Evolutionary conservation across 139 green algal species (phyloP).

Genomic region (Chlamydomonas asymmetrica): DNA sequence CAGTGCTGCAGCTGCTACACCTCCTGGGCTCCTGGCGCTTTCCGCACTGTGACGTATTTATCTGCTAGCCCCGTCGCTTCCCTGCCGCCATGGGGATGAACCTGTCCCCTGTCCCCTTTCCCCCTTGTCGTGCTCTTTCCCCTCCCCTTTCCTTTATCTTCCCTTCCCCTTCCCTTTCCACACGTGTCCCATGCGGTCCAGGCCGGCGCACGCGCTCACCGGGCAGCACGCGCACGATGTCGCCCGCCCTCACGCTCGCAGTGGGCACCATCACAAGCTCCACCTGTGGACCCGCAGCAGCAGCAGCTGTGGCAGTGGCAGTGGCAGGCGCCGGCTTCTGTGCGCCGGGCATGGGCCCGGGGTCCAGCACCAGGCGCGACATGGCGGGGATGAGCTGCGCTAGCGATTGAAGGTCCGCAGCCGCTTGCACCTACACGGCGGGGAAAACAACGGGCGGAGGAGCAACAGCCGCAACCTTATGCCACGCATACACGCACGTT

Average conservation of each 20-base stretch:
- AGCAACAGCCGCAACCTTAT: too few species aligned
- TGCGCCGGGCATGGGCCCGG: slow-evolving; percentile 19
- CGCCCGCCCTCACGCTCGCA: slow-evolving; percentile 47
- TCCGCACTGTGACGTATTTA: too few species aligned
- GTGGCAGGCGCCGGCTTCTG: neutral
- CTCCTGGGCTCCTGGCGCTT: too few species aligned
- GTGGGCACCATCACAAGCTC: slow-evolving; percentile 61
- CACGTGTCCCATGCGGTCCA: neutral
- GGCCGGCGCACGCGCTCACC: slow-evolving; percentile 32
- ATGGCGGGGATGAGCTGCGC: slow-evolving; percentile 75
- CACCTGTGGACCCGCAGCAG: slow-evolving; percentile 9
- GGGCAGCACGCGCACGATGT: slow-evolving; percentile 83
- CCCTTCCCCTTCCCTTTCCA: neutral
- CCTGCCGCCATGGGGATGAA: too few species aligned
- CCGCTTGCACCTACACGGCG: slow-evolving; percentile 28
- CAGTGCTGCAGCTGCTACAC: too few species aligned
- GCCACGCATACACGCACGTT: too few species aligned
- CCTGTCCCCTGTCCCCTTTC: too few species aligned
- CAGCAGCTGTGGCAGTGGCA: neutral
- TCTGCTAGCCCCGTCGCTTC: too few species aligned
- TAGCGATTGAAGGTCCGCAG: slow-evolving; percentile 68
- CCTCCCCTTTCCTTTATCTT: neutral
- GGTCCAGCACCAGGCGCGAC: slow-evolving; percentile 69
- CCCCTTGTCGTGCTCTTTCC: too few species aligned
- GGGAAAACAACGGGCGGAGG: too few species aligned